A percentile compares a stretch with the other conserved stretches of the same genome.
Evolutionary conservation across 1,284 basidiomycete genomes (phyloP).

Genomic region (Phylloporus gajari): DNA sequence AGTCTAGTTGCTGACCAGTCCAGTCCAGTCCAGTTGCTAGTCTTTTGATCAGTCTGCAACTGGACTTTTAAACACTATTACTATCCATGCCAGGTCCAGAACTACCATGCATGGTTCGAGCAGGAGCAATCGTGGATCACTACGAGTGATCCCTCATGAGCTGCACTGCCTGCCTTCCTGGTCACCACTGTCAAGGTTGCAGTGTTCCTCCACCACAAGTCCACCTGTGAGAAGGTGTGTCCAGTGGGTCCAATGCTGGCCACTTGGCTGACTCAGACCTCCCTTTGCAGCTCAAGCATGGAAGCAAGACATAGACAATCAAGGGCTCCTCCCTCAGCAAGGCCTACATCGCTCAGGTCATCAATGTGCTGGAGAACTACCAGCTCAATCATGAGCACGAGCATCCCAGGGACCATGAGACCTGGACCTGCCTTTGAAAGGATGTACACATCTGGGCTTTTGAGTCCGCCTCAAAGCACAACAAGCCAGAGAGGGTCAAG

Average conservation of each 20-base stretch:
- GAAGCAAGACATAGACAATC: no score
- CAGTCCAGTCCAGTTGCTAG: no score
- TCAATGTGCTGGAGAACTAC: neutral
- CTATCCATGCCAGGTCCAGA: constrained; percentile 15
- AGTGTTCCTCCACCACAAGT: constrained; percentile 31
- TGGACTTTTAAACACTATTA: no score
- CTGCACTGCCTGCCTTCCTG: constrained; percentile 7
- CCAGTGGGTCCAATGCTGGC: neutral
- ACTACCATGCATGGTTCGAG: constrained; percentile 15
- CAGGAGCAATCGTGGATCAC: constrained; percentile 3
- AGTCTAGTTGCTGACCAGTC: no score
- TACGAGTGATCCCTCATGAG: neutral
- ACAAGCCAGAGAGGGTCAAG: neutral
- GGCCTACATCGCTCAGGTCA: no score
- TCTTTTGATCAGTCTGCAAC: no score
- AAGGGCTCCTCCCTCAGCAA: no score
- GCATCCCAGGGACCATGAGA: neutral
- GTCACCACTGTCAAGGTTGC: constrained; percentile 32
- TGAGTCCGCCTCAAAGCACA: neutral
- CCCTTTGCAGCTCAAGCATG: no score
- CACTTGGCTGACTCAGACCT: no score
- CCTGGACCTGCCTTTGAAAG: neutral
- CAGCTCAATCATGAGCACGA: neutral
- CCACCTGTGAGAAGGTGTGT: constrained; percentile 29
- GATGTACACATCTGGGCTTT: neutral